Evolutionary conservation across 2,329 filamentous ascomycete species (phyloP).

Genomic region (Botrytis hyacinthi): DNA sequence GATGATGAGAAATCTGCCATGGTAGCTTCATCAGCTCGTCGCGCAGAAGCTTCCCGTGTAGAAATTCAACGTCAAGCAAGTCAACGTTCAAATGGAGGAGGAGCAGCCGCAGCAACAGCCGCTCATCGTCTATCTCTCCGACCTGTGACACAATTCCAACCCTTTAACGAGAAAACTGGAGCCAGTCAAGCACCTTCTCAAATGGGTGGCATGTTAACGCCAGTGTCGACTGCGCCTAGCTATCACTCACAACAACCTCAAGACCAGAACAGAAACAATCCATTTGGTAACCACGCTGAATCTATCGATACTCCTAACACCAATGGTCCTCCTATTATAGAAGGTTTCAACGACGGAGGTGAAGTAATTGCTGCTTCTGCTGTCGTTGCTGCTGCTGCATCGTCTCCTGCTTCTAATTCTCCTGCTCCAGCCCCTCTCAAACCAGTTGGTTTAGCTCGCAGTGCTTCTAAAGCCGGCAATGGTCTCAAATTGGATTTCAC

Average conservation of each 20-base stretch:
- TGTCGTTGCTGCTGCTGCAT: conserved; percentile 29
- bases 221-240: not conserved
- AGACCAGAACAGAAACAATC: conserved; percentile 60
- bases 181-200: not conserved
- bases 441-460: conserved; percentile 45
- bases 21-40: conserved; percentile 7
- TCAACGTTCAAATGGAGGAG: conserved; percentile 26
- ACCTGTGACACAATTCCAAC: conserved; percentile 79
- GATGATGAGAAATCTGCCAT: conserved; percentile 61
- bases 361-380: conserved; percentile 40
- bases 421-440: conserved; percentile 19
- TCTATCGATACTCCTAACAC: conserved; percentile 44
- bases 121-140: conserved; percentile 82
- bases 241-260: conserved; percentile 25
- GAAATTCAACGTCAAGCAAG: conserved; percentile 17
- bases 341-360: conserved; percentile 41
- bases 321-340: conserved; percentile 44
- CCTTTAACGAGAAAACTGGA: conserved; percentile 48
- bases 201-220: conserved; percentile 1
- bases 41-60: conserved; percentile 35
- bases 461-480: conserved; percentile 56
- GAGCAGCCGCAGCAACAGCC: conserved; percentile 46
- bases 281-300: conserved; percentile 65
- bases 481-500: conserved; percentile 54
- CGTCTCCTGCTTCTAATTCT: conserved; percentile 12